These are phyloP conservation scores for Neospermospora avenae DNA, from an alignment of 2,329 filamentous ascomycete species.

Conservation along the genomic window DNA sequence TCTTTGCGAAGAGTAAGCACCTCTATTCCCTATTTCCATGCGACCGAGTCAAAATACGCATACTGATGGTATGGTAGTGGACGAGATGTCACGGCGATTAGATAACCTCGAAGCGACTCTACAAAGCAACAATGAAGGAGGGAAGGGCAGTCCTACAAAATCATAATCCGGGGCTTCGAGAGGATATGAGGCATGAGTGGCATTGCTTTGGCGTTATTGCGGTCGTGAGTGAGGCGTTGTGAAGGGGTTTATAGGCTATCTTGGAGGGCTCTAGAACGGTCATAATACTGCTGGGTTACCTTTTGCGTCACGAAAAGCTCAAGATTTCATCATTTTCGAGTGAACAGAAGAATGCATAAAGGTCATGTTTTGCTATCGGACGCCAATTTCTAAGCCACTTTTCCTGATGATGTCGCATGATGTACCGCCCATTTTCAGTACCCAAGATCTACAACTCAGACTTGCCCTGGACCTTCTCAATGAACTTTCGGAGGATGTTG, in stretches of 20 bases:
- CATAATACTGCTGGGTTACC: neutral
- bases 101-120: constrained; percentile 63
- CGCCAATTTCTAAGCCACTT: constrained; percentile 12
- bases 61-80: constrained; percentile 56
- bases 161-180: neutral
- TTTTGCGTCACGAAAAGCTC: neutral
- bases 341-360: neutral
- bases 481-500: constrained; percentile 83
- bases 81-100: constrained; percentile 84
- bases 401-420: constrained; percentile 11
- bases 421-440: neutral
- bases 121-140: constrained; percentile 26
- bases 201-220: neutral
- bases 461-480: constrained; percentile 61
- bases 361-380: neutral
- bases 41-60: neutral
- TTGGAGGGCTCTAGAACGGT: neutral
- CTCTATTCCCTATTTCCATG: neutral
- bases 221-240: neutral
- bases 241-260: neutral
- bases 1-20: constrained; percentile 75
- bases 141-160: constrained; percentile 30
- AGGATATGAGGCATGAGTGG: neutral
- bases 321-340: neutral
- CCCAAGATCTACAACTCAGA: constrained; percentile 41